Evolutionary conservation across 176 grass and related monocot genomes (phyloP), one percentile per base, ranked within the genome.

Genomic region (Melocanna baccifera): DNA sequence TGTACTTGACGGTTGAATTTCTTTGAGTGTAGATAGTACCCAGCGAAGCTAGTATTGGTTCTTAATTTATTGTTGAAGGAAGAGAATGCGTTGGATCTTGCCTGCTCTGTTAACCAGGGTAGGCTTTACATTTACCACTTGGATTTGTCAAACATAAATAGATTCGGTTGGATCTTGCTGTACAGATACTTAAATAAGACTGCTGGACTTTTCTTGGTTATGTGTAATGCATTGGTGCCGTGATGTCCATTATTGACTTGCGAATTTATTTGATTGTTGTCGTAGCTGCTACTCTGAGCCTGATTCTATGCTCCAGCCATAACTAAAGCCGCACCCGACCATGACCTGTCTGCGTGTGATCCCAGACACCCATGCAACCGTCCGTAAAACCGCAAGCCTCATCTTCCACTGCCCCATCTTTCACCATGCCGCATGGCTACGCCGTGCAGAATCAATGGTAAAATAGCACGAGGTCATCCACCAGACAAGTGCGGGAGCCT

Each of bases 151-250:
- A 73, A 41, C 5, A 42, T 1, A 53, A 13, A 37, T 36, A 29
- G 0, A 62, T 73, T 79, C 41, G 10, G 47, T 47, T 62, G 69
- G 58, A 81, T 75, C 65, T 65, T 81, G 46, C 46, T 55, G 57
- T 37, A 12, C 58, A 53, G 18, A 50, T 19, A 66, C 32, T 65
- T 13, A 80, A 73, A 32, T 25, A 12, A 57, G 61, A 9, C 34
- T 53, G 50, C 6, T 45, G 46, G 23, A 81, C 39, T 56, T 75
- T 29, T 15, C 9, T 30, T 67, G 36, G 47, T 29, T 69, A 77
- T 69, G 3, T 32, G 23, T 41, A 58, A 34, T 14, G 53, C 16
- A 12, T 11, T 45, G 28, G 23, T 13, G 9, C 16, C 18, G 14
- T 77, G 4, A 56, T 22, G 53, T 9, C 53, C 53, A 56, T 22